phyloP scores from a whole-genome alignment of 2,329 filamentous ascomycete species.

The Trichoderma koningiopsis region DNA sequence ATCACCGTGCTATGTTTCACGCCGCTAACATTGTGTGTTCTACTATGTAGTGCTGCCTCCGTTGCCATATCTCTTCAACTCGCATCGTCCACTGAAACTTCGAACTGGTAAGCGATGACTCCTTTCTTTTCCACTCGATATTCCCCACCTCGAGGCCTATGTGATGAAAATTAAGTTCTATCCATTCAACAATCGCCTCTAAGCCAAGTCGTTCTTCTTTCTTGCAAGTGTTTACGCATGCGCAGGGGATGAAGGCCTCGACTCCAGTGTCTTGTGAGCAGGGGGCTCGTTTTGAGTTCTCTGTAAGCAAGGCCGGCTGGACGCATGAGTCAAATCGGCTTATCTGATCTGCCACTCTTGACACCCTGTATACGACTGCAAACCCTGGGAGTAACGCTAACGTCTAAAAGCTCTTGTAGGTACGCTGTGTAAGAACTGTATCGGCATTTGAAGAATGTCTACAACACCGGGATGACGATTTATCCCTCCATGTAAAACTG shows the following conservation, averaged over 20 bases:
- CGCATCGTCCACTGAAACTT: neutral
- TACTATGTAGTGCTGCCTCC: conserved; percentile 3
- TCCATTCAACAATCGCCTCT: conserved; percentile 73
- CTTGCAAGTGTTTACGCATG: conserved; percentile 59
- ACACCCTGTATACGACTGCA: conserved; percentile 1
- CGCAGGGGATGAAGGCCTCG: conserved; percentile 74
- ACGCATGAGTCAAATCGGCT: conserved; percentile 70
- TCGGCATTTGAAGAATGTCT: neutral
- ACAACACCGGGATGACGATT: neutral
- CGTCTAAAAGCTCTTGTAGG: conserved; percentile 5
- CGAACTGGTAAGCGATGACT: neutral
- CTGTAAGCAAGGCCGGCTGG: conserved; percentile 55
- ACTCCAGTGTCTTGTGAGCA: conserved; percentile 55
- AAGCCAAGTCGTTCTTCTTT: conserved; percentile 73
- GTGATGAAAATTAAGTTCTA: conserved; percentile 60
- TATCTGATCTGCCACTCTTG: conserved; percentile 48
- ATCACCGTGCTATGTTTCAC: neutral
- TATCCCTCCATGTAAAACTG: neutral
- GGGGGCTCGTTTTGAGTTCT: conserved; percentile 58
- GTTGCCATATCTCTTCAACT: neutral
- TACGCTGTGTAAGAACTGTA: neutral
- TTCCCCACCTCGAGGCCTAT: neutral
- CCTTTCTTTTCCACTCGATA: conserved; percentile 27
- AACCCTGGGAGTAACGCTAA: conserved; percentile 8
- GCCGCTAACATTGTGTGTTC: conserved; percentile 11